Conservation (phyloP, 2,329 filamentous ascomycete species). For the Fusarium sp. region DNA sequence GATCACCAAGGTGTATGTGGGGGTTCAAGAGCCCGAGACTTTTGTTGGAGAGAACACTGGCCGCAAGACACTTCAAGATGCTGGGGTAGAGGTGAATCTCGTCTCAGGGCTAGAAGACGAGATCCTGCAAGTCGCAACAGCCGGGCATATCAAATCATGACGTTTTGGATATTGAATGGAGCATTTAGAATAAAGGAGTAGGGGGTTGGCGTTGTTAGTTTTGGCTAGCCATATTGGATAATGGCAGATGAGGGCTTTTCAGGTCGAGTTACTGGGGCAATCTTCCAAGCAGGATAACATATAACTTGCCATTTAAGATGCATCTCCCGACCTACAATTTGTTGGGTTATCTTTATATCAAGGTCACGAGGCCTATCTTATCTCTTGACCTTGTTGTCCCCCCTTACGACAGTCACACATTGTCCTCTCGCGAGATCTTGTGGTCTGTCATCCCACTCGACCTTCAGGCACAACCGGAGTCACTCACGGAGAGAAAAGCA, state of each 20-base stretch:
- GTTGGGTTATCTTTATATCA: neutral
- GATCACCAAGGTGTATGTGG: conserved; percentile 85
- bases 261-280: neutral
- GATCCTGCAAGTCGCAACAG: conserved; percentile 84
- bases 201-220: neutral
- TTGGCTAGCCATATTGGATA: neutral
- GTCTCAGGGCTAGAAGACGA: conserved; percentile 81
- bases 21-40: conserved; percentile 87
- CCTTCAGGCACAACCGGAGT: neutral
- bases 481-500: no score
- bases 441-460: conserved; percentile 13
- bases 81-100: conserved; percentile 78
- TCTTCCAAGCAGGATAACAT: neutral
- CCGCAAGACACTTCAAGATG: conserved; percentile 73
- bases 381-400: neutral
- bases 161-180: neutral
- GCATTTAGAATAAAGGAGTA: no score
- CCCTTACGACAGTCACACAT: conserved; percentile 10
- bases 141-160: conserved; percentile 69
- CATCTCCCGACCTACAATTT: no score
- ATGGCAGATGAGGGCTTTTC: neutral
- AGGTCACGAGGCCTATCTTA: neutral
- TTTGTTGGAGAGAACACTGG: conserved; percentile 89
- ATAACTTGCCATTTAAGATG: neutral
- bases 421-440: conserved; percentile 7